A percentile compares a stretch with the other conserved stretches of the same genome.
These are phyloP conservation scores for Cadophora gregata DNA, from an alignment of 2,329 filamentous ascomycete genomes.

Conservation along the genomic window DNA sequence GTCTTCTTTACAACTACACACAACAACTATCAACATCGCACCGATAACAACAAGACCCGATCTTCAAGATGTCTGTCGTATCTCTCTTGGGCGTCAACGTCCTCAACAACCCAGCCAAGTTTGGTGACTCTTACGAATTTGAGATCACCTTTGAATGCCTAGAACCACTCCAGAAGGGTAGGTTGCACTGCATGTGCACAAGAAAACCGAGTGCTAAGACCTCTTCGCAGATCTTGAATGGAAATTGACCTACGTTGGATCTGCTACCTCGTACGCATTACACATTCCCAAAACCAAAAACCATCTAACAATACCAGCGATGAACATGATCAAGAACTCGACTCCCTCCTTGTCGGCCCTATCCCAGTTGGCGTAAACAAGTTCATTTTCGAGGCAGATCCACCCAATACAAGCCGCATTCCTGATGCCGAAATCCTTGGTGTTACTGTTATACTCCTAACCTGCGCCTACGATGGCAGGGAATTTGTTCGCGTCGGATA, in stretches of 20 bases:
- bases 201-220: constrained; percentile 26
- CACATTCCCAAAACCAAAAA: constrained; percentile 10
- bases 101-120: constrained; percentile 94
- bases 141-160: constrained; percentile 99
- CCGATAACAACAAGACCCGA: not conserved
- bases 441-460: constrained; percentile 95
- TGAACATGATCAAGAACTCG: constrained; percentile 97
- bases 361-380: constrained; percentile 98
- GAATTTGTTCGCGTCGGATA: constrained; percentile 99
- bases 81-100: constrained; percentile 95
- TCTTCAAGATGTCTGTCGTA: constrained; percentile 84
- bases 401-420: constrained; percentile 88
- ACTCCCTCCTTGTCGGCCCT: constrained; percentile 95
- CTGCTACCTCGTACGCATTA: constrained; percentile 83
- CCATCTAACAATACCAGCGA: constrained; percentile 35
- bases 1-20: not conserved
- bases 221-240: constrained; percentile 83
- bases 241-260: constrained; percentile 99
- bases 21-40: not conserved
- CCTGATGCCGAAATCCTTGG: constrained; percentile 94
- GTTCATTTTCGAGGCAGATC: constrained; percentile 95
- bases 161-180: constrained; percentile 91
- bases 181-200: constrained; percentile 30
- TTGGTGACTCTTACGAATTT: constrained; percentile 92
- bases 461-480: constrained; percentile 93